These are phyloP conservation scores for Domatiomyces catenatus DNA, from an alignment of 2,329 filamentous ascomycete species.

Conservation along the genomic window DNA sequence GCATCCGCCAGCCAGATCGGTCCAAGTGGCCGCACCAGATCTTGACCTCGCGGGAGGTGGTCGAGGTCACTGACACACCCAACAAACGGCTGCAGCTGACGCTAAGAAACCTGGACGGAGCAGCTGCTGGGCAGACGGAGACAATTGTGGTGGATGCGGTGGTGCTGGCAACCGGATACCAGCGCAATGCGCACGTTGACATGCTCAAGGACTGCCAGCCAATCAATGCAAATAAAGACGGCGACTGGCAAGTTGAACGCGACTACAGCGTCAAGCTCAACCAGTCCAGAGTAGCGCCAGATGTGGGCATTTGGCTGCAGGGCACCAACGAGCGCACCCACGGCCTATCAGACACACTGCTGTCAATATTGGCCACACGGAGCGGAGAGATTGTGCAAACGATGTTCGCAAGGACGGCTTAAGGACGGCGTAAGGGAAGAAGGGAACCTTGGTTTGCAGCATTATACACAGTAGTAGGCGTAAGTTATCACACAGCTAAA, in stretches of 20 bases:
- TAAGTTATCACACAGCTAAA: no score
- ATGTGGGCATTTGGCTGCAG: slow-evolving; percentile 78
- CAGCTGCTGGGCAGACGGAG: slow-evolving; percentile 34
- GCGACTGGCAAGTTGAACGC: slow-evolving; percentile 52
- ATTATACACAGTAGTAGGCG: background rate
- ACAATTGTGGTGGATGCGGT: slow-evolving; percentile 62
- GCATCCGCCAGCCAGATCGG: slow-evolving; percentile 54
- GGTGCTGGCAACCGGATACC: slow-evolving; percentile 78
- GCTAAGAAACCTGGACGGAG: slow-evolving; percentile 36
- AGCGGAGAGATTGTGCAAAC: slow-evolving; percentile 64
- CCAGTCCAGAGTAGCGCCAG: slow-evolving; percentile 49
- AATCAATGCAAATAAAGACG: slow-evolving; percentile 26
- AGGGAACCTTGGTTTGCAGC: background rate
- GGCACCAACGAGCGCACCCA: slow-evolving; percentile 88
- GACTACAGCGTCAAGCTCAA: slow-evolving; percentile 67
- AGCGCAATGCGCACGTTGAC: slow-evolving; percentile 59
- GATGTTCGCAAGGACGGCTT: slow-evolving; percentile 40
- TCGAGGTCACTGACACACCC: slow-evolving; percentile 41
- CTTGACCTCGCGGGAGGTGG: slow-evolving; percentile 51
- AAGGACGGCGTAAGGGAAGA: background rate
- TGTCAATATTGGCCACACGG: slow-evolving; percentile 61
- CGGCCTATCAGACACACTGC: slow-evolving; percentile 67
- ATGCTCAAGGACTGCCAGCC: slow-evolving; percentile 41
- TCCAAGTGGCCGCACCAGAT: slow-evolving; percentile 70
- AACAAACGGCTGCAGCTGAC: slow-evolving; percentile 42